Base-by-base conservation (phyloP, 2,329 filamentous ascomycete species). In the Ceratocystis ficicola region DNA sequence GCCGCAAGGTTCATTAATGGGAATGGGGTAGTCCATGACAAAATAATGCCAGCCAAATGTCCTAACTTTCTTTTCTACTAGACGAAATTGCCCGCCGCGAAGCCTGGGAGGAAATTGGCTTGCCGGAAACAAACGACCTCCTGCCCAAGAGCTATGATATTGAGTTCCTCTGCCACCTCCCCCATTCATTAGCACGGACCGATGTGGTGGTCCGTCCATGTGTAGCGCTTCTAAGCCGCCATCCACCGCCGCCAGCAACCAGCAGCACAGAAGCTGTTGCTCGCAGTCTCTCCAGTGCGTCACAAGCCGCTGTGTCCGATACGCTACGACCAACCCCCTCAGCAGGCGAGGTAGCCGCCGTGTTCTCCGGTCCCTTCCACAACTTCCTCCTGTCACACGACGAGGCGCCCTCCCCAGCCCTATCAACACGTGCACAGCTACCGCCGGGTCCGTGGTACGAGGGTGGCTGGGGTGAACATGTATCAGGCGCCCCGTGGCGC, bases 41-140 rank as follows among this genome's bases (percentile, higher is more conserved):
- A 50, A 44, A 22, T 12, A 10, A 32, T 44, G 48, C 20, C 17
- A 41, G 36, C 36, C 36, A 15, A 41, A 32, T 36, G 44, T 46
- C 46, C 60, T 66, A 32, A 60, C 41, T 46, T n/a, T 5, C 17
- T 4, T 55, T 79, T 79, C 15, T 4, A 55, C 79, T 79, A 76
- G 90, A 90, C 75, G 83, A 92, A 72, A 95, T 92, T 63, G 91
- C 93, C 7, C 85, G 93, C 25, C 85, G 93, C 69, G 93, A 97
- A 79, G 92, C 93, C 0, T 88, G 83, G 74, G 93, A 97, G 74
- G 93, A 97, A 74, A 96, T 97, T 69, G 93, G 93, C 1, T 84
- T 97, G 2, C 89, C 93, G 1, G 80, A 86, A 72, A 80, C 85
- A 70, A 84, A 91, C 72, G 71, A 74, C 66, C 83, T 83, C 68